Evolutionary conservation across 208 protist species (phyloP).

Genomic region (Trypanosoma theileri): DNA sequence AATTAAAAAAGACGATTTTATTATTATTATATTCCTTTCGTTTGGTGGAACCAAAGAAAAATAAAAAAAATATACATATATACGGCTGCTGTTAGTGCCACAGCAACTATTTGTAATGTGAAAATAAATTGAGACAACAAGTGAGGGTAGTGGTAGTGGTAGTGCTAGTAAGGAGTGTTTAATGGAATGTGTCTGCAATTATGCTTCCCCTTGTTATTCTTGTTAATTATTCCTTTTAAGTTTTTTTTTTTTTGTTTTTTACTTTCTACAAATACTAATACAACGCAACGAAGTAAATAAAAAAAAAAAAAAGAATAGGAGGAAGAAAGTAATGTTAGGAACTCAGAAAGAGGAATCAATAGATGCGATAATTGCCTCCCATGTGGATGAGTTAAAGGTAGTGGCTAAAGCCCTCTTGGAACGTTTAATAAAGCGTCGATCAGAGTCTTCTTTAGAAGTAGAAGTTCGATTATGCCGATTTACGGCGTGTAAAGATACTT

Average conservation of each 20-base stretch:
- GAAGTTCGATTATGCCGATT: slow-evolving; percentile 68
- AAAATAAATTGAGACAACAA: too few species aligned
- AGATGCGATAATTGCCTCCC: not conserved
- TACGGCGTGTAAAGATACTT: not conserved
- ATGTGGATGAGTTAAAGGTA: not conserved
- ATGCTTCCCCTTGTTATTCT: too few species aligned
- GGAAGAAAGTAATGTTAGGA: not conserved
- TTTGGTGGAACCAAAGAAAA: too few species aligned
- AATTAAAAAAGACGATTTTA: too few species aligned
- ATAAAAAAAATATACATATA: too few species aligned
- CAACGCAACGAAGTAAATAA: not conserved
- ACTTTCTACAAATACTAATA: not conserved
- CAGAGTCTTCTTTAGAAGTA: slow-evolving; percentile 48
- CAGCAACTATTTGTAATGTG: too few species aligned
- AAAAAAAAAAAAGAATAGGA: slow-evolving; percentile 1
- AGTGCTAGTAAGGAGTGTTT: too few species aligned
- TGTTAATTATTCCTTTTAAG: too few species aligned
- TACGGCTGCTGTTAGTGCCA: too few species aligned
- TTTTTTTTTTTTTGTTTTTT: not conserved
- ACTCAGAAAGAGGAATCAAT: not conserved
- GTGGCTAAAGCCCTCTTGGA: slow-evolving; percentile 35
- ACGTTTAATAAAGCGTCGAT: slow-evolving; percentile 28
- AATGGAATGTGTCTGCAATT: too few species aligned
- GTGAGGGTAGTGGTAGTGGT: too few species aligned
- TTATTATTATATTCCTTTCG: too few species aligned